Evolutionary conservation across 257 asterid species (phyloP).

Genomic region (Leptodermis oblonga): DNA sequence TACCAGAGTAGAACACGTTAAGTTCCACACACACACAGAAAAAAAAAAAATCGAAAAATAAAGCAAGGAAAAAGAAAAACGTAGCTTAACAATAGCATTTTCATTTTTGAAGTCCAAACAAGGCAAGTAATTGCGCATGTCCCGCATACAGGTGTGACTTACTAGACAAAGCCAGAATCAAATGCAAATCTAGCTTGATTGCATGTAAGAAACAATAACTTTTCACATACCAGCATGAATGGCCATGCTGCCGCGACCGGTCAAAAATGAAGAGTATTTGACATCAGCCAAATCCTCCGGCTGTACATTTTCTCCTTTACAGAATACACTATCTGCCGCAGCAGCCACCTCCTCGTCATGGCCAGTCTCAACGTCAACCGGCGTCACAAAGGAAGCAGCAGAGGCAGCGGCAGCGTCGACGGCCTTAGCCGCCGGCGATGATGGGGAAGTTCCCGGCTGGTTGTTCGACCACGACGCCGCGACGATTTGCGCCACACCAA

Average conservation of each 20-base stretch:
- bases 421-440: conserved; percentile 60
- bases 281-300: conserved; percentile 37
- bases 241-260: conserved; percentile 77
- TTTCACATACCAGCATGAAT: conserved; percentile 77
- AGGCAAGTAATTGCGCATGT: no score
- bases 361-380: conserved; percentile 40
- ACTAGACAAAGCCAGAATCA: neutral
- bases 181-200: neutral
- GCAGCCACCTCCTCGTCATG: conserved; percentile 37
- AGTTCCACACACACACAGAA: no score
- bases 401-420: conserved; percentile 51
- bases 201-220: neutral
- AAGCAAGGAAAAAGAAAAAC: no score
- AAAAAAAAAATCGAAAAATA: no score
- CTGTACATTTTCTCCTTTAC: conserved; percentile 45
- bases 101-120: no score
- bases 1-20: neutral
- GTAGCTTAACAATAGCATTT: no score
- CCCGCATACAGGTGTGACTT: neutral
- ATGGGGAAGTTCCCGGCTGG: conserved; percentile 24
- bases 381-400: conserved; percentile 33
- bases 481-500: conserved; percentile 93
- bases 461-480: conserved; percentile 97
- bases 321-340: conserved; percentile 28
- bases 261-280: conserved; percentile 61